Evolutionary conservation across 2,329 filamentous ascomycete genomes (phyloP).

Genomic region (Fusarium redolens): DNA sequence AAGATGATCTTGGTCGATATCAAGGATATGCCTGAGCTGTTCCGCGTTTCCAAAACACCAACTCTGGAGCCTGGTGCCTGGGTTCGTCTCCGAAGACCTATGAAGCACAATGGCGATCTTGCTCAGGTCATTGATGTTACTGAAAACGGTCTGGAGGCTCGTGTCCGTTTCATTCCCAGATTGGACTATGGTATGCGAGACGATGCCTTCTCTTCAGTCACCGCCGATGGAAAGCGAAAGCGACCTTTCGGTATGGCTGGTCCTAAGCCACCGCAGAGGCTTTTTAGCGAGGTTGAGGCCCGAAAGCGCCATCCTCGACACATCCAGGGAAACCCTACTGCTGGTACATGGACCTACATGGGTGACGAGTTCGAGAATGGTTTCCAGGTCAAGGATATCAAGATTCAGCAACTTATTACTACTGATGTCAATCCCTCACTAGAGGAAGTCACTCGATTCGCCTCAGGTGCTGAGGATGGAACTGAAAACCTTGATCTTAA

Average conservation of each 20-base stretch:
- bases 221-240: constrained; percentile 81
- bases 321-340: constrained; percentile 76
- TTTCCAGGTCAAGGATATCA: constrained; percentile 93
- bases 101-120: constrained; percentile 88
- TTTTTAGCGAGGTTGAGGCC: constrained; percentile 94
- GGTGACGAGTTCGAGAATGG: constrained; percentile 92
- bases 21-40: constrained; percentile 97
- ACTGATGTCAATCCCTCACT: constrained; percentile 93
- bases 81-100: constrained; percentile 84
- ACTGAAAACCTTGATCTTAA: constrained; percentile 94
- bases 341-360: constrained; percentile 85
- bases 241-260: constrained; percentile 68
- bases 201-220: constrained; percentile 64
- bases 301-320: constrained; percentile 82
- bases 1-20: constrained; percentile 92
- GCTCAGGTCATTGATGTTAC: constrained; percentile 94
- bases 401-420: constrained; percentile 84
- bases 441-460: constrained; percentile 96
- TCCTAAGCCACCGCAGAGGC: constrained; percentile 83
- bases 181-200: constrained; percentile 92
- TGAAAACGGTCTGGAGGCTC: constrained; percentile 89
- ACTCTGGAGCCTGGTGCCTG: constrained; percentile 88
- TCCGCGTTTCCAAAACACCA: constrained; percentile 88
- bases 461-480: constrained; percentile 87
- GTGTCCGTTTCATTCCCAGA: constrained; percentile 87